phyloP scores from a whole-genome alignment of 495 filamentous ascomycete species.

The Acidomyces sp. region DNA sequence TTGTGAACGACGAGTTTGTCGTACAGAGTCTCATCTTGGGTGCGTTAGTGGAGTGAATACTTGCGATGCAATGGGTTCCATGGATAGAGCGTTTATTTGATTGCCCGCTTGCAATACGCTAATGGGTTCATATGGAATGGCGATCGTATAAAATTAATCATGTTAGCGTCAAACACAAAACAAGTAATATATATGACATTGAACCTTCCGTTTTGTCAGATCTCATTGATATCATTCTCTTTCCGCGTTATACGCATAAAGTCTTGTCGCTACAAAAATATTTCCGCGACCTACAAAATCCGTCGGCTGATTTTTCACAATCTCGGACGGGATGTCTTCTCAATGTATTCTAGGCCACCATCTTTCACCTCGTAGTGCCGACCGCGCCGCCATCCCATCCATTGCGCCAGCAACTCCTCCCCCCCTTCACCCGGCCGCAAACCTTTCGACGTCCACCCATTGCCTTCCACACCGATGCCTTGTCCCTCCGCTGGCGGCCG shows the following conservation, averaged over 20 bases:
- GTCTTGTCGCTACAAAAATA: too few relatives aligned
- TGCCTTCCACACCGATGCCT: slow-evolving; percentile 28
- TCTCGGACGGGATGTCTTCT: slow-evolving; percentile 7
- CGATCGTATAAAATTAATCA: too few relatives aligned
- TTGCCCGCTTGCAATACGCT: too few relatives aligned
- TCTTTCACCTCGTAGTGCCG: slow-evolving; percentile 52
- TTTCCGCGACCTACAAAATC: too few relatives aligned
- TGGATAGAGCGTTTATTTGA: too few relatives aligned
- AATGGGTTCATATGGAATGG: too few relatives aligned
- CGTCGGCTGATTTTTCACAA: slow-evolving; percentile 5
- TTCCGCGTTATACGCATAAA: too few relatives aligned
- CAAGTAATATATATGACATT: too few relatives aligned
- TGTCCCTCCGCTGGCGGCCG: slow-evolving; percentile 40
- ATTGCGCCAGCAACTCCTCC: slow-evolving; percentile 51
- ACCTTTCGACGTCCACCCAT: slow-evolving; percentile 43
- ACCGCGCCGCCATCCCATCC: slow-evolving; percentile 67
- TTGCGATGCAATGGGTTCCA: too few relatives aligned
- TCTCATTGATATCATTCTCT: too few relatives aligned
- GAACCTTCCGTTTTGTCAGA: too few relatives aligned
- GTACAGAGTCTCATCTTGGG: slow-evolving; percentile 90
- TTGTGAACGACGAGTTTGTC: slow-evolving; percentile 75
- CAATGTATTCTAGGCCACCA: slow-evolving; percentile 36
- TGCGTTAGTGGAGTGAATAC: slow-evolving; percentile 47
- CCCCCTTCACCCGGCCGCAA: slow-evolving; percentile 59
- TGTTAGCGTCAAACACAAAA: too few relatives aligned